Evolutionary conservation across 306 rosid species (phyloP), one percentile per base, ranked within the genome.

Genomic region (Senna siamea): DNA sequence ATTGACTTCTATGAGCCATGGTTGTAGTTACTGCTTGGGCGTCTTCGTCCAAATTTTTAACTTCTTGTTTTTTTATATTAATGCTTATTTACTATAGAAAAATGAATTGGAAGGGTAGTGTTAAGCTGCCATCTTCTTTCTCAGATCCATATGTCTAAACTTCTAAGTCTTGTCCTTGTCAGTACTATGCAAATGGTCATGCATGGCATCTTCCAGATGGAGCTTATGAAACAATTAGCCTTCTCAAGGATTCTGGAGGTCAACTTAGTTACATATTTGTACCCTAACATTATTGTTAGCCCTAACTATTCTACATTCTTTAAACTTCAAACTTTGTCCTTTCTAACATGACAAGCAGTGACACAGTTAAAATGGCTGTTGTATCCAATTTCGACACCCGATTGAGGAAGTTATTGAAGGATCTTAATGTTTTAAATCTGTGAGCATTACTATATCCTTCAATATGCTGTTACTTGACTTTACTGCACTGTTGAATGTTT

Each of bases 221-320:
- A 78, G 93, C 98, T 85, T 76, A 72, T 81, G 97, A 89, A 81
- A 82, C 97, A 76, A 81, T 94, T 73, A 61, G 64, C 53, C 79
- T 69, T 84, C 94, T 94, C 85, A 94, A 91, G 85, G 92, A 88
- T 62, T 93, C 93, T 14, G 97, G 98, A 87, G 98, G 98, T 93
- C 76, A 76, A 48, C 51, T 46, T 70, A 50, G 41, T 73, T 32
- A 52, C 55, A 63, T 66, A 70, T 62, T 61, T 64, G 5, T 30
- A 50, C 67, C 51, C 76, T 38, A 74, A 48, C 70, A 51, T 53
- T 67, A 51, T 53, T 67, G 32, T 47, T 72, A 60, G 50, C 75
- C 38, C 44, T 74, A 19, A 40, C 8, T 38, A 67, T 23, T 58
- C 30, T 37, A 68, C 60, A 37, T 37, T 74, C 62, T 76, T 79